Base-by-base conservation (phyloP, 192 early-diverging fungal genomes). In the Phlyctochytrium arcticum region DNA sequence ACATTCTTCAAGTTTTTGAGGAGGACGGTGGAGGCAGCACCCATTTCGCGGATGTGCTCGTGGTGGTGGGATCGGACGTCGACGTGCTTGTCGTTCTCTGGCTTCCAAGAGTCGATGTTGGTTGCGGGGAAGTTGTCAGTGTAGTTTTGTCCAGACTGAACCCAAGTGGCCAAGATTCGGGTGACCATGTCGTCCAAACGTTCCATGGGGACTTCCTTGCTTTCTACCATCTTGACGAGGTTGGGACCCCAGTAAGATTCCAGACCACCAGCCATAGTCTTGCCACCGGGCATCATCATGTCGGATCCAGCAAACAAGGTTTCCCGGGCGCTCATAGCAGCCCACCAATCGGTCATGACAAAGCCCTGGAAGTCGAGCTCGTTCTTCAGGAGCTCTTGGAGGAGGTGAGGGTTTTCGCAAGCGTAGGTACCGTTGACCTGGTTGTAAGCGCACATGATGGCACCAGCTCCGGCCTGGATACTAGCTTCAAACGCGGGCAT, bases 371-470 rank as follows among this genome's bases (percentile, higher is more conserved):
- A 88, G 3, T 68, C 75, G 29, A 88, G 60, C 54, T 88, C 75
- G 4, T 54, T 32, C 75, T 89, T 48, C 46, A 88, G 54, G 27
- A 84, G 30, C 27, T 56, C 36, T 21, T 81, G 77, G 35, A 87
- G 53, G 33, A 71, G 24, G 12, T 67, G 34, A n/a, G 73, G 47
- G 65, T 77, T 78, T 62, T 85, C 73, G 68, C 87, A 87, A 4
- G 80, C 73, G 48, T 79, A 73, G 5, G 70, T 69, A 26, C 70
- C 65, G 65, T 89, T 86, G n/a, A 89, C n/a, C 21, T 31, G 19
- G 55, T 88, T 88, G 73, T 87, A 87, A 7, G 75, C 24, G 48
- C 86, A 84, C 86, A 87, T 87, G 30, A 87, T 51, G 23, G 84
- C 68, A 48, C 54, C 81, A 27, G 74, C 75, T 32, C 82, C 87